Percentiles rank a stretch among this genome's conserved stretches.
These are phyloP conservation scores for Pseudopithomyces chartarum DNA, from an alignment of 2,329 filamentous ascomycete genomes.

Conservation along the genomic window DNA sequence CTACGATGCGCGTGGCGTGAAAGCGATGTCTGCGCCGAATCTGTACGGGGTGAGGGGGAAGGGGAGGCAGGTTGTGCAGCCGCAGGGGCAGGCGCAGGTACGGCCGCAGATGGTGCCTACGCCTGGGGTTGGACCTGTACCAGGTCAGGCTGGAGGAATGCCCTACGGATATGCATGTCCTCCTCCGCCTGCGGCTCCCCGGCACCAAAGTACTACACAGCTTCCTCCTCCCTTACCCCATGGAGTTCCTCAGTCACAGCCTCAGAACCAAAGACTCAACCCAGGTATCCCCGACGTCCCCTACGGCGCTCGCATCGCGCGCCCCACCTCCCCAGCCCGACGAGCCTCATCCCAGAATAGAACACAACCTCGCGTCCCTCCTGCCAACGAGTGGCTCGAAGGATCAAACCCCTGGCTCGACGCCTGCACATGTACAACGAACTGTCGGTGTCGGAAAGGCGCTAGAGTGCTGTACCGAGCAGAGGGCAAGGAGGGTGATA, in stretches of 20 bases:
- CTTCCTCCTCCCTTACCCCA: not conserved
- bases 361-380: slow-evolving; percentile 17
- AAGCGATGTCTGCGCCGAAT: not conserved
- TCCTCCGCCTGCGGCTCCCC: too few species aligned
- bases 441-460: slow-evolving; percentile 34
- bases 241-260: too few species aligned
- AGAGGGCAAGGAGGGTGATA: slow-evolving; percentile 4
- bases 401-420: slow-evolving; percentile 31
- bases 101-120: not conserved
- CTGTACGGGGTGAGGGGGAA: not conserved
- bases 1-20: slow-evolving; percentile 2
- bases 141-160: too few species aligned
- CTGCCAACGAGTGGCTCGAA: slow-evolving; percentile 25
- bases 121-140: too few species aligned
- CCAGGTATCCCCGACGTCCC: slow-evolving; percentile 18
- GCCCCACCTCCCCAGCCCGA: too few species aligned
- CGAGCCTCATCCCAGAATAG: too few species aligned
- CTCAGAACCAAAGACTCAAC: not conserved
- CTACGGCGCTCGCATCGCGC: slow-evolving; percentile 17
- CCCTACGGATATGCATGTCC: too few species aligned
- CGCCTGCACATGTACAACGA: slow-evolving; percentile 35
- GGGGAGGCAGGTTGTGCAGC: not conserved
- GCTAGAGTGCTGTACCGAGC: slow-evolving; percentile 32
- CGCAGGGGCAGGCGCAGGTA: not conserved
- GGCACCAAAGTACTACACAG: too few species aligned